Evolutionary conservation across 2,329 filamentous ascomycete genomes (phyloP).

Genomic region (Penicillium capsulatum): DNA sequence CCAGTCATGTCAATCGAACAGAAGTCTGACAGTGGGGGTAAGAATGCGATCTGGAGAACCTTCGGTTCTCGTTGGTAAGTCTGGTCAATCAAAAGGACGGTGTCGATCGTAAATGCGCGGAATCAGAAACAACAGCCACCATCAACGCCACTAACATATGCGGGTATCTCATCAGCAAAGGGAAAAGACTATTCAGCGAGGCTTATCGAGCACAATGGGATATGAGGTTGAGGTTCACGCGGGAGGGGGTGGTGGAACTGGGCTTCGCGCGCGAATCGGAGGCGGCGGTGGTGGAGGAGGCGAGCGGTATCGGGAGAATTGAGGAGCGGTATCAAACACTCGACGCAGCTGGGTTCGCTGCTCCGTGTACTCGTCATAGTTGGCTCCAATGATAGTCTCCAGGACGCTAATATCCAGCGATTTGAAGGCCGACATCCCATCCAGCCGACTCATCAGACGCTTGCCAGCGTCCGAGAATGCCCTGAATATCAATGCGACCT

Average conservation of each 20-base stretch:
- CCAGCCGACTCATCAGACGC: constrained; percentile 56
- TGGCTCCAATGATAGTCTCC: constrained; percentile 66
- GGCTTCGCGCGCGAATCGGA: constrained; percentile 16
- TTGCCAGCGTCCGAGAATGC: constrained; percentile 64
- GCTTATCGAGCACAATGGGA: not conserved
- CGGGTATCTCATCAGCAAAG: no score
- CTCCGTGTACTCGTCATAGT: constrained; percentile 69
- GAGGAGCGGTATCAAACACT: constrained; percentile 45
- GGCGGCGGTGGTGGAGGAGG: constrained; percentile 19
- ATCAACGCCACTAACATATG: constrained; percentile 2
- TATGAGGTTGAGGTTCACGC: constrained; percentile 1
- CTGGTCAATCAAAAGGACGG: no score
- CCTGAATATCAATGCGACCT: constrained; percentile 63
- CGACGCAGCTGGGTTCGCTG: constrained; percentile 63
- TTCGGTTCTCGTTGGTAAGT: no score
- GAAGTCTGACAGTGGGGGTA: no score
- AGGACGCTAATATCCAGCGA: constrained; percentile 56
- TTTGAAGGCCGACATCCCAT: constrained; percentile 6
- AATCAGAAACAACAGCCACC: not conserved
- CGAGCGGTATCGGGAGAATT: constrained; percentile 32
- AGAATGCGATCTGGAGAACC: no score
- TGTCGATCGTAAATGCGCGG: no score
- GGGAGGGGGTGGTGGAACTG: constrained; percentile 13
- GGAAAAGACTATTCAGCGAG: no score
- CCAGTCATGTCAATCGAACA: no score